These are phyloP conservation scores for Nemania diffusa DNA, from an alignment of 2,329 filamentous ascomycete species.

Conservation along the genomic window DNA sequence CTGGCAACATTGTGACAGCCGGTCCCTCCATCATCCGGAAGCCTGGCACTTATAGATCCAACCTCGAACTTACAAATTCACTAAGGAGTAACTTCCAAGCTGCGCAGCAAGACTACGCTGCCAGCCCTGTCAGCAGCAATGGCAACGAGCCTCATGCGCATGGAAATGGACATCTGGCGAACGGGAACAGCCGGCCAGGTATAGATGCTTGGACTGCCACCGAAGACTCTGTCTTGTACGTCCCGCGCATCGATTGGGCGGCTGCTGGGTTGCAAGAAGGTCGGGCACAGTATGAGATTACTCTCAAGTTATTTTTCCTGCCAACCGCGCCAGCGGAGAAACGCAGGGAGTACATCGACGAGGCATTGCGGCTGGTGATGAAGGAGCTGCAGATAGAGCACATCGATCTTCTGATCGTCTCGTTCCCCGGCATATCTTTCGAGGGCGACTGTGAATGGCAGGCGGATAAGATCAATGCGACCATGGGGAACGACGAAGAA, in stretches of 20 bases:
- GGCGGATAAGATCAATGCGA: conserved; percentile 69
- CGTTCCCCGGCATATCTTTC: conserved; percentile 92
- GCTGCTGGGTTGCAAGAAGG: conserved; percentile 81
- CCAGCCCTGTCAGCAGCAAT: conserved; percentile 45
- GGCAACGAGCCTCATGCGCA: conserved; percentile 41
- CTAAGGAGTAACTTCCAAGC: conserved; percentile 84
- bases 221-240: conserved; percentile 71
- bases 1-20: conserved; percentile 81
- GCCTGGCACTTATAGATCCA: conserved; percentile 82
- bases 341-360: conserved; percentile 75
- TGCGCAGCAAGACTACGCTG: conserved; percentile 71
- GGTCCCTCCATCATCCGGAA: conserved; percentile 87
- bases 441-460: conserved; percentile 91
- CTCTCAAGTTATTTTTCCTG: conserved; percentile 94
- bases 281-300: conserved; percentile 87
- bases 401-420: conserved; percentile 90
- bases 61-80: conserved; percentile 90
- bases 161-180: conserved; percentile 47
- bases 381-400: conserved; percentile 79
- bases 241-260: conserved; percentile 81
- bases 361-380: conserved; percentile 82
- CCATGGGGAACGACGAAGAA: conserved; percentile 73
- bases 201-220: conserved; percentile 74
- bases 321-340: conserved; percentile 72
- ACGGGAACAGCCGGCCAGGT: conserved; percentile 45